phyloP scores from a whole-genome alignment of 2,329 filamentous ascomycete species.

The Colletotrichum sp. region DNA sequence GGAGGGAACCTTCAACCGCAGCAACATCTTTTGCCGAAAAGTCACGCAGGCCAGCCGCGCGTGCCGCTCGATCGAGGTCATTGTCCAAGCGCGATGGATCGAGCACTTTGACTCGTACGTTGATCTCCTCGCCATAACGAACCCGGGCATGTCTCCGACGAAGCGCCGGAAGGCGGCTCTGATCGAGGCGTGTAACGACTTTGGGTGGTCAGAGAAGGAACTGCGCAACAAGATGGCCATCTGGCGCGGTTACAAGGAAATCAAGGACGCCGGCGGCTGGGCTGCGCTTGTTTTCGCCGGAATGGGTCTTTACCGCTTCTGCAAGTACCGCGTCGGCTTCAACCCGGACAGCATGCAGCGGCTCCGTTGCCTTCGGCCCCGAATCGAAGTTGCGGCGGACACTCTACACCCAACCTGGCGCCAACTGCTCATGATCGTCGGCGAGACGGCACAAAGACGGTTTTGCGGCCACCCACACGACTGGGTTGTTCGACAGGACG shows the following conservation, averaged over 20 bases:
- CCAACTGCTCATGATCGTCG: conserved; percentile 51
- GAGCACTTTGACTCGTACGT: conserved; percentile 59
- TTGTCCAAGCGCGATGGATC: conserved; percentile 62
- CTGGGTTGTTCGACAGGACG: conserved; percentile 53
- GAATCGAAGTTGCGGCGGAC: conserved; percentile 58
- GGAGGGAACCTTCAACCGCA: conserved; percentile 31
- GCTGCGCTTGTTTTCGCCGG: conserved; percentile 60
- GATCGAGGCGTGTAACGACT: conserved; percentile 57
- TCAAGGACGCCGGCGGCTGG: conserved; percentile 62
- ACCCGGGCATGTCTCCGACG: conserved; percentile 44
- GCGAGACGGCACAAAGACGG: conserved; percentile 39
- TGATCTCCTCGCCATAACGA: conserved; percentile 40
- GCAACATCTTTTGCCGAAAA: conserved; percentile 35
- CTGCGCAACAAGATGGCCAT: conserved; percentile 54
- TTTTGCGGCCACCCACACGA: conserved; percentile 56
- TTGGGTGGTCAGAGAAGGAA: conserved; percentile 63
- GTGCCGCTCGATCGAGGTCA: conserved; percentile 62
- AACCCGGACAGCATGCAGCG: conserved; percentile 53
- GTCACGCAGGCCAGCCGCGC: conserved; percentile 50
- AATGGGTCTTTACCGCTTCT: conserved; percentile 63
- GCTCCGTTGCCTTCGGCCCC: conserved; percentile 46
- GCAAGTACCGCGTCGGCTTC: conserved; percentile 63
- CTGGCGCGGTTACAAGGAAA: conserved; percentile 65
- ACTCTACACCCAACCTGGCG: conserved; percentile 60
- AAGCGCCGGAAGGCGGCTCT: conserved; percentile 57